Conservation (phyloP, 306 rosid genomes). For the Erythrophleum fordii region DNA sequence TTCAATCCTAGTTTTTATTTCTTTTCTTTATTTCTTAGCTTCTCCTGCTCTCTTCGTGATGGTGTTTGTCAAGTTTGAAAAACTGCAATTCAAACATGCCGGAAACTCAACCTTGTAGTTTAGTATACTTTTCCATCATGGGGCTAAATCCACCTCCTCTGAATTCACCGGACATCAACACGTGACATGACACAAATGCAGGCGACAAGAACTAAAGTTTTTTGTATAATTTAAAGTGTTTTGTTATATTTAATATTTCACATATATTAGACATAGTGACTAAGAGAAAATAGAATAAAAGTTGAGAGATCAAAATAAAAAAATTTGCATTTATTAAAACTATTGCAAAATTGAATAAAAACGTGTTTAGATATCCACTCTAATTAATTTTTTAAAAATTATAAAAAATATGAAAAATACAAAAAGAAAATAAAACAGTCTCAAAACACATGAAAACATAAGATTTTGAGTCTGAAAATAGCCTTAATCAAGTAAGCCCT, state of each 20-base stretch:
- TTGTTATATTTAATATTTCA: no score
- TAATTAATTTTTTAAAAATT: no score
- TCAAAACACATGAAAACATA: no score
- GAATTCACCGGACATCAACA: not conserved
- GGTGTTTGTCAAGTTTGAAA: not conserved
- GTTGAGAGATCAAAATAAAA: not conserved
- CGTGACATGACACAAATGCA: not conserved
- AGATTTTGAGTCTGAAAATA: no score
- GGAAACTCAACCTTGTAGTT: not conserved
- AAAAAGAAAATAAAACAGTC: no score
- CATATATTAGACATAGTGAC: no score
- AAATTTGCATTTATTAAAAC: not conserved
- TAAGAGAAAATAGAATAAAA: no score
- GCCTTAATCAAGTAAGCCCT: no score
- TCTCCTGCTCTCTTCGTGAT: not conserved
- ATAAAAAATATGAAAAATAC: no score
- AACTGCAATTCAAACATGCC: not conserved
- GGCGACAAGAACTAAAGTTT: not conserved
- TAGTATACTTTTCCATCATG: not conserved
- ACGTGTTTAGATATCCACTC: no score
- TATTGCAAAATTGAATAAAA: not conserved
- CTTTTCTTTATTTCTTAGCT: not conserved
- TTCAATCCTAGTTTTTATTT: not conserved
- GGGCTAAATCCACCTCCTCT: not conserved
- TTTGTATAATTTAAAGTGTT: not conserved